A percentile compares a stretch with the other conserved stretches of the same genome.
Conservation (phyloP, 192 early-diverging fungal genomes). For the Linnemannia hyalina region DNA sequence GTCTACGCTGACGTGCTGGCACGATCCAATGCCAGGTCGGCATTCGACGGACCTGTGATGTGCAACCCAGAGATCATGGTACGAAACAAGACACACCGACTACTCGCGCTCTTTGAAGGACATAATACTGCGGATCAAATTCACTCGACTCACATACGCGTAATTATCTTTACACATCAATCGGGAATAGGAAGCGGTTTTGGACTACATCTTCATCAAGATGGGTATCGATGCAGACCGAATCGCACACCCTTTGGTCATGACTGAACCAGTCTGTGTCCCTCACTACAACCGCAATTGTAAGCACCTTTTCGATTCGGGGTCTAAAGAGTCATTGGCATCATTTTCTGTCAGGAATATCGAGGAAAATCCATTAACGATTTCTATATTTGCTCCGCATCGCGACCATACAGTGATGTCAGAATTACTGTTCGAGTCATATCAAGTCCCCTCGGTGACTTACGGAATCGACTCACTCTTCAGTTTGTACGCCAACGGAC, state of each 20-base stretch:
- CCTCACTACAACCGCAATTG: conserved; percentile 81
- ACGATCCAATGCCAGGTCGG: conserved; percentile 66
- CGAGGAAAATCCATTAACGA: neutral
- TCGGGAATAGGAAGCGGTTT: conserved; percentile 74
- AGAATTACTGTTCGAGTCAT: conserved; percentile 91
- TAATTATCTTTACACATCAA: conserved; percentile 50
- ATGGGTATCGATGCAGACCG: conserved; percentile 78
- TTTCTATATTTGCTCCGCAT: neutral
- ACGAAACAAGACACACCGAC: conserved; percentile 14
- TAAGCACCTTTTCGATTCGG: conserved; percentile 40
- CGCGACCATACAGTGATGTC: conserved; percentile 73
- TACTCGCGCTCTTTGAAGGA: neutral
- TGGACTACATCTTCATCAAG: conserved; percentile 90
- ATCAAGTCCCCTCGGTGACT: conserved; percentile 78
- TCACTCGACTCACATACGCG: neutral
- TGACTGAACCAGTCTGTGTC: conserved; percentile 89
- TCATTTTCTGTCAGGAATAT: neutral
- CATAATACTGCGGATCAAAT: neutral
- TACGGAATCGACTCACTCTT: conserved; percentile 93
- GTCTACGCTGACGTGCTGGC: conserved; percentile 68
- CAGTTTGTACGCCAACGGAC: conserved; percentile 83
- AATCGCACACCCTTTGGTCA: conserved; percentile 86
- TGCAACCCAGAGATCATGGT: conserved; percentile 85
- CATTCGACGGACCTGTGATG: conserved; percentile 76
- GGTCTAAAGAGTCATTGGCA: neutral